Evolutionary conservation across 257 asterid species (phyloP), one percentile per base, ranked within the genome.

Genomic region (Gardenia jasminoides): DNA sequence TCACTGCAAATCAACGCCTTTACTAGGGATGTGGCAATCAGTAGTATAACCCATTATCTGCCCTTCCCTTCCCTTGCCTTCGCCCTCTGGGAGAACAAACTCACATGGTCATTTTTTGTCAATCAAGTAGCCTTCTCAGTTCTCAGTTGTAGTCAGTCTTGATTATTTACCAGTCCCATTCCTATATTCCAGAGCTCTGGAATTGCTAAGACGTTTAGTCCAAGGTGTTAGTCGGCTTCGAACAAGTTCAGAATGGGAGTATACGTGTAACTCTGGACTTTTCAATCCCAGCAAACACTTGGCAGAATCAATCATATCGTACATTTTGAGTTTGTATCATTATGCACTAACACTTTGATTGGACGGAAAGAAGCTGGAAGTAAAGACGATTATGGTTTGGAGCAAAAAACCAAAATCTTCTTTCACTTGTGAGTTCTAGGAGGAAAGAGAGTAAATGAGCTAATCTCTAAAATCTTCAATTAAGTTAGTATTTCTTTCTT

Each of bases 21-120:
- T 75, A 65, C 33, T 22, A 20, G 54, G 80, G 66, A 75, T 75
- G 72, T 76, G 62, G 56, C 30, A 75, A 67, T 67, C 20, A 52
- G 43, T 52, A 22, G n/a, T n/a, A n/a, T n/a, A n/a, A 4, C 22
- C 15, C 31, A 24, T 41, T 36, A 30, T 72, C 33, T 78, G 56
- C 70, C 64, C 28, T 70, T 5, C 2, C 17, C 61, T 26, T 61
- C 46, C 15, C 24, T 47, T 47, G 44, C 46, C n/a, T n/a, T 8
- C 1, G 11, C 48, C 9, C 41, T n/a, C n/a, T n/a, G 15, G 66
- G 66, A 3, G 17, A n/a, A n/a, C 33, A 2, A 26, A 61, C 67
- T 61, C 67, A 48, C 64, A 72, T 48, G n/a, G 1, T 48, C 64
- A 26, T 36, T 72, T 46, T 36, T 71, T 47, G 61, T 13, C 17